Conservation (phyloP, 768 basidiomycete species). For the Jaapia argillacea region DNA sequence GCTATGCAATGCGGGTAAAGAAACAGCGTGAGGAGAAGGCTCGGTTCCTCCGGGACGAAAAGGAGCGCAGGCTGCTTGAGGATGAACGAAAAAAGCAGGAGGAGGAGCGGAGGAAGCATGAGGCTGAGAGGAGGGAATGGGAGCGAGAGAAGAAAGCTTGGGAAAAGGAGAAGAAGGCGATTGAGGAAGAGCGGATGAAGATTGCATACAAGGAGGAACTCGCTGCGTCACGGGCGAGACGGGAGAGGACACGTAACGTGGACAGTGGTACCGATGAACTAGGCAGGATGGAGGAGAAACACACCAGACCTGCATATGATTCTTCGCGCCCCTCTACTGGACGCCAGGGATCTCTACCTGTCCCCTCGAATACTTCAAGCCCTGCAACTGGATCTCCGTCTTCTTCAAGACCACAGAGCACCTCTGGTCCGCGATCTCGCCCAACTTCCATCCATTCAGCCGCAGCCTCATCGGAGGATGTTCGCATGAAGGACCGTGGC, state of each 20-base stretch:
- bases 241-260: slow-evolving; percentile 44
- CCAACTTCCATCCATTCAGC: slow-evolving; percentile 12
- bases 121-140: slow-evolving; percentile 35
- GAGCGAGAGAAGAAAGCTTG: slow-evolving; percentile 39
- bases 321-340: slow-evolving; percentile 19
- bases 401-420: slow-evolving; percentile 13
- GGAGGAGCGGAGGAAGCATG: slow-evolving; percentile 31
- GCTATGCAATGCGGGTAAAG: slow-evolving; percentile 60
- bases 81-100: slow-evolving; percentile 36
- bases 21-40: slow-evolving; percentile 69
- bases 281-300: slow-evolving; percentile 19
- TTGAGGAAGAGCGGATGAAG: slow-evolving; percentile 46
- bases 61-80: slow-evolving; percentile 21
- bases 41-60: slow-evolving; percentile 46
- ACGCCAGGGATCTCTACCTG: slow-evolving; percentile 32
- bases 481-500: slow-evolving; percentile 1
- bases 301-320: slow-evolving; percentile 19
- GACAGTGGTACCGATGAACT: slow-evolving; percentile 27
- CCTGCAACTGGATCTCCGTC: slow-evolving; percentile 7
- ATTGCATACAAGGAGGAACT: slow-evolving; percentile 48
- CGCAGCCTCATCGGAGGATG: slow-evolving; percentile 2
- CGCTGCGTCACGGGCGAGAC: slow-evolving; percentile 46
- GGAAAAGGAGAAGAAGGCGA: slow-evolving; percentile 19
- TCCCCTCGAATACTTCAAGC: too few species aligned
- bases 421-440: slow-evolving; percentile 19